Base-by-base conservation (phyloP, 2,329 filamentous ascomycete genomes). In the Monosporascus sp. region DNA sequence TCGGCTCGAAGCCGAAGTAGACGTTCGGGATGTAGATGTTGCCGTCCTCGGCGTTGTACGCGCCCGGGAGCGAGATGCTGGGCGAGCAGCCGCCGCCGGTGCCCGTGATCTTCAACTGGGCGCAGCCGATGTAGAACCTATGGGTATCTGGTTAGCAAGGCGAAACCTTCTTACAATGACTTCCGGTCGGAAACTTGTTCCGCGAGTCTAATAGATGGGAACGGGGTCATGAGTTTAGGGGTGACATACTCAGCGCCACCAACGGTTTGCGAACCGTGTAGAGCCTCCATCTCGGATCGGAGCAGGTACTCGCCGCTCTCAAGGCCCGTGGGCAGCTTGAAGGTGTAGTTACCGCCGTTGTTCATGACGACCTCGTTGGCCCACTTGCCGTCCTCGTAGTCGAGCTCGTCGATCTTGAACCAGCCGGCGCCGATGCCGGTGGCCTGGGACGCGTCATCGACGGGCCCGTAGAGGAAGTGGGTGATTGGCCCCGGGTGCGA, bases 371-470 rank as follows among this genome's bases (percentile, higher is more conserved):
- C 53, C 55, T 65, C 60, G 48, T 65, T 65, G n/a, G 63, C 63
- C 63, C 61, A 65, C 22, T 53, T 52, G 17, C 61, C 61, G 27
- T 60, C 56, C 4, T 57, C 56, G 37, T 60, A 61, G 50, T 58
- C 55, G 38, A 59, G 50, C 52, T 65, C 63, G 35, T 65, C 61
- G 47, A 65, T 60, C 54, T 65, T 65, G 51, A 61, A 60, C 63
- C 62, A 65, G 39, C 62, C 63, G 17, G 58, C 60, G 14, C 62
- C 62, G 24, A 63, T 63, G 37, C 84, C 85, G 1, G 83, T 85
- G 2, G 75, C 60, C 63, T 88, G 85, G 68, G 91, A 87, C 7
- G 88, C 88, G 60, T 85, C 83, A 54, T 74, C 71, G 48, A 77
- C 70, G 47, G 76, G 70, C 38, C 62, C 63, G 50, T 61, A 65